Conservation (phyloP, 2,329 filamentous ascomycete species). For the Domatiomyces catenatus region DNA sequence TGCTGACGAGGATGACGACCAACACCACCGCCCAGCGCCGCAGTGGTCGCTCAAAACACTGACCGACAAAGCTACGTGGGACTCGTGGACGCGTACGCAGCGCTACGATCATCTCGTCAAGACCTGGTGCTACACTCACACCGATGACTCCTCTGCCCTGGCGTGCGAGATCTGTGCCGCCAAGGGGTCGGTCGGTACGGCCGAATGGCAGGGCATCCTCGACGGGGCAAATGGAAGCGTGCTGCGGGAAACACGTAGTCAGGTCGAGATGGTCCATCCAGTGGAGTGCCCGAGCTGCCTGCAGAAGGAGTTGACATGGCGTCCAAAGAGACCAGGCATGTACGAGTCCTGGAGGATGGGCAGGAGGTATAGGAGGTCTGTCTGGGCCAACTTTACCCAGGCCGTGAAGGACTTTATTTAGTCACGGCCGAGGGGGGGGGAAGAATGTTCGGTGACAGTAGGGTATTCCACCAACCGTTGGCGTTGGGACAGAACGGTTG, state of each 20-base stretch:
- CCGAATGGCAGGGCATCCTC: neutral
- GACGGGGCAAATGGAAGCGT: neutral
- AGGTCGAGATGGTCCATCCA: neutral
- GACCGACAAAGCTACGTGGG: constrained; percentile 7
- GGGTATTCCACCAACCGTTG: too few species aligned
- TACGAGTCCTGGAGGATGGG: neutral
- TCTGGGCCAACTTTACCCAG: neutral
- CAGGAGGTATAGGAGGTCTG: neutral
- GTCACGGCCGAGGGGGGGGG: too few species aligned
- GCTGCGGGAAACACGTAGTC: neutral
- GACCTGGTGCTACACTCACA: constrained; percentile 7
- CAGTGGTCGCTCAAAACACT: constrained; percentile 5
- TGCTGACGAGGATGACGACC: too few species aligned
- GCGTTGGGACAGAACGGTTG: too few species aligned
- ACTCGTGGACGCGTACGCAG: constrained; percentile 6
- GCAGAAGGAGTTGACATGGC: constrained; percentile 7
- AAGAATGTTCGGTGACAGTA: too few species aligned
- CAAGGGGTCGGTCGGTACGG: neutral
- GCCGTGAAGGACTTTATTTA: neutral
- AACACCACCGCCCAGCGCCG: too few species aligned
- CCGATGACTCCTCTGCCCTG: constrained; percentile 9
- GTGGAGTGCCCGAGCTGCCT: constrained; percentile 9
- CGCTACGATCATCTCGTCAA: constrained; percentile 10
- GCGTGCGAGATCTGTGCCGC: constrained; percentile 7
- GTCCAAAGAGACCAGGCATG: neutral